Base-by-base conservation (phyloP, 345 rosid genomes). In the Clarkia xantiana region DNA sequence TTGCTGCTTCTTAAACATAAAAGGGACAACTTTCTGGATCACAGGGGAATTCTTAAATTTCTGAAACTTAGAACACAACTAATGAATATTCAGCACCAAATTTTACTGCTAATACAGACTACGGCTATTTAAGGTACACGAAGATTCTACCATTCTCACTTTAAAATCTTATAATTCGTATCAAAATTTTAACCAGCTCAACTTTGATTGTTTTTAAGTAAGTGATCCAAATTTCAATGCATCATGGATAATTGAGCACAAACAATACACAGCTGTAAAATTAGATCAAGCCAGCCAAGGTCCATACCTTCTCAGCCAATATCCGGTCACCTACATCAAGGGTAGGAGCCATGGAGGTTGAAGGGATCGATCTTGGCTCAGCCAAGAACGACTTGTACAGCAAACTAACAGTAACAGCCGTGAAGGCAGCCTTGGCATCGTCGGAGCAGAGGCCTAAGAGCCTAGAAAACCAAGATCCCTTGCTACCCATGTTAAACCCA, bases 311-410 rank as follows among this genome's bases (percentile, higher is more conserved):
- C 71, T 85, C 97, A 0, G 95, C 90, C 54, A 89, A 52, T 67
- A 89, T 63, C 50, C 95, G 87, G 64, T 85, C 94, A 45, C 95
- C 95, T 10, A 80, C 84, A 58, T 80, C 90, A 7, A 89, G 75
- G 22, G 95, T 89, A 38, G 97, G 97, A 45, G 20, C 69, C 97
- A 89, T 89, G 51, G 95, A 89, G 18, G 65, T 11, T 0, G 95
- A 80, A n/a, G 94, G 94, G 54, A 89, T 89, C 10, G 90, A 85
- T 53, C 81, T 80, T 0, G 95, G 95, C 78, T 85, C 94, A 1
- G 90, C 97, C 60, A 89, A 48, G 46, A 70, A 64, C 8, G 95
- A 85, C 42, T 76, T 75, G 62, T 80, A 85, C 51, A 86, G 63
- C 19, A 89, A 47, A 62, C 69, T 76, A 29, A 89, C 90, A 38